These are phyloP conservation scores for Colletotrichum scovillei DNA, from an alignment of 2,329 filamentous ascomycete species.

Conservation along the genomic window DNA sequence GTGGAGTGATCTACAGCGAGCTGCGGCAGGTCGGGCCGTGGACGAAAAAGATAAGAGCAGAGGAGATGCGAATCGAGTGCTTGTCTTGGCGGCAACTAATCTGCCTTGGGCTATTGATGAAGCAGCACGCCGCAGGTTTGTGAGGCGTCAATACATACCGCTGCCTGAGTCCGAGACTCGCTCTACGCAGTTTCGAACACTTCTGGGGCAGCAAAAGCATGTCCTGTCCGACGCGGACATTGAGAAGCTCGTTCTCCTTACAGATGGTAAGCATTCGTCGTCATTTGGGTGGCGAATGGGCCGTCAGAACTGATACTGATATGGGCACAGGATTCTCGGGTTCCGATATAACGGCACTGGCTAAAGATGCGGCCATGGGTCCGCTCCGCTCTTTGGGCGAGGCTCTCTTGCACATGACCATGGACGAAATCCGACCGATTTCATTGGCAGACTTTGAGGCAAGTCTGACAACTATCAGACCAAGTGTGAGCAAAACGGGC, in stretches of 20 bases:
- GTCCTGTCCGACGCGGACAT: conserved; percentile 79
- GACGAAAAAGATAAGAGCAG: conserved; percentile 73
- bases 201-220: conserved; percentile 91
- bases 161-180: conserved; percentile 88
- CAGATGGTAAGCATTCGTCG: conserved; percentile 74
- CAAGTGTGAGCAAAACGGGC: conserved; percentile 87
- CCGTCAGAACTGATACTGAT: conserved; percentile 20
- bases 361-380: conserved; percentile 98
- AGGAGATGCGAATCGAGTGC: conserved; percentile 87
- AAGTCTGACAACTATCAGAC: conserved; percentile 86
- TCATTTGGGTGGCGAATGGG: background rate
- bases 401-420: conserved; percentile 87
- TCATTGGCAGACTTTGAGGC: conserved; percentile 84
- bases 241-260: conserved; percentile 77
- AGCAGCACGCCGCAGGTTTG: conserved; percentile 89
- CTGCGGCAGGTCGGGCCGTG: conserved; percentile 85
- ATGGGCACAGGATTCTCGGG: conserved; percentile 84
- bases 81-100: conserved; percentile 96
- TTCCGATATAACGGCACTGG: conserved; percentile 94
- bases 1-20: conserved; percentile 93
- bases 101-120: conserved; percentile 98
- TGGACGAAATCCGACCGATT: conserved; percentile 94
- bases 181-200: conserved; percentile 79
- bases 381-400: conserved; percentile 91
- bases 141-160: conserved; percentile 94